Percentiles rank a stretch among this genome's conserved stretches.
Conservation (phyloP, 129 eudicot species). For the Silybum marianum region DNA sequence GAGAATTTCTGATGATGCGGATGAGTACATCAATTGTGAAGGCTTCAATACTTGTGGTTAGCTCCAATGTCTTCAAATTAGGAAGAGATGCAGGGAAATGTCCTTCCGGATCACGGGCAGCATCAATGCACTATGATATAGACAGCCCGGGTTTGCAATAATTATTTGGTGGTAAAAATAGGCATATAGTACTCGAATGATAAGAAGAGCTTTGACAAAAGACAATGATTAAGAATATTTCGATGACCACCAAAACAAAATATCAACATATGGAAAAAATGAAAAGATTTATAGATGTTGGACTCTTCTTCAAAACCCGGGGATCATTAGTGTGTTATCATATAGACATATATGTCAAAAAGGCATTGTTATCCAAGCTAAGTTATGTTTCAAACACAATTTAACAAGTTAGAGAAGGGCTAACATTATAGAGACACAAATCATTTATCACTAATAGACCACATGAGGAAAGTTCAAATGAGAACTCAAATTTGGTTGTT, state of each 20-base stretch:
- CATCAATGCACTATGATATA: background rate
- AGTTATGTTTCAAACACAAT: too few relatives aligned
- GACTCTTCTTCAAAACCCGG: background rate
- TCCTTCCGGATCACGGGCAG: background rate
- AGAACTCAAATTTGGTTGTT: too few relatives aligned
- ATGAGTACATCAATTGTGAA: background rate
- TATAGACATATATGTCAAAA: background rate
- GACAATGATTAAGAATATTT: too few relatives aligned
- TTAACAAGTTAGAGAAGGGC: too few relatives aligned
- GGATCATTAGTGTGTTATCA: background rate
- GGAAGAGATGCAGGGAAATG: constrained; percentile 1
- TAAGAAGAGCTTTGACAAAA: background rate
- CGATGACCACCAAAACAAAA: too few relatives aligned
- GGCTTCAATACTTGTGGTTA: background rate
- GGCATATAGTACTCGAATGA: background rate
- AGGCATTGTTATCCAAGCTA: background rate
- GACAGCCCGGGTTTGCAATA: background rate
- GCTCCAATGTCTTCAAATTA: constrained; percentile 22
- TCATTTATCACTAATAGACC: too few relatives aligned
- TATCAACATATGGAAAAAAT: background rate
- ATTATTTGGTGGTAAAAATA: background rate
- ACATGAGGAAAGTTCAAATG: too few relatives aligned
- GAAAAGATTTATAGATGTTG: background rate
- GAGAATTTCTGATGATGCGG: constrained; percentile 4
- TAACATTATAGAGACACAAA: too few relatives aligned